phyloP scores from a whole-genome alignment of 2,329 filamentous ascomycete species.

The Cladophialophora chaetospira region DNA sequence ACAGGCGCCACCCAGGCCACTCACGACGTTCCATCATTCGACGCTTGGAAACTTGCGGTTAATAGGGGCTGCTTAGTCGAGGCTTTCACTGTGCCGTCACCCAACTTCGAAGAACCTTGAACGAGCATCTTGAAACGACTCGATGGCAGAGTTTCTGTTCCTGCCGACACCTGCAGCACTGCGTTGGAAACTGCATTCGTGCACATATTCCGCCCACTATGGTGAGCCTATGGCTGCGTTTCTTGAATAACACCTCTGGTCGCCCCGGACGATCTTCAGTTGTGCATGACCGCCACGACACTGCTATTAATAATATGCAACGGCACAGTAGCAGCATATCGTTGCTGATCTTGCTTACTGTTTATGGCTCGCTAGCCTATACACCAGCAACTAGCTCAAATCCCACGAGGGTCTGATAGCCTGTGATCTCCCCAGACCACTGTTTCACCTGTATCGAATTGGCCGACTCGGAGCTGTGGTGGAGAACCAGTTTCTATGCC shows the following conservation, averaged over 20 bases:
- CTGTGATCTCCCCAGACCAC: constrained; percentile 10
- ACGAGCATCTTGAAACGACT: neutral
- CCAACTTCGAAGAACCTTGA: neutral
- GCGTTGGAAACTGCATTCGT: neutral
- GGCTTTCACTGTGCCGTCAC: constrained; percentile 5
- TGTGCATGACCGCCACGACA: neutral
- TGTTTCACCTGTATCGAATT: constrained; percentile 18
- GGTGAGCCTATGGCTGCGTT: neutral
- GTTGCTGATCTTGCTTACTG: constrained; percentile 8
- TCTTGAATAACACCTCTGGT: neutral
- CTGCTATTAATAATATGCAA: neutral
- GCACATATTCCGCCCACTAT: neutral
- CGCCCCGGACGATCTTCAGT: too few relatives aligned
- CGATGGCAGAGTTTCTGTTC: neutral
- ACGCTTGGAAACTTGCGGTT: constrained; percentile 11
- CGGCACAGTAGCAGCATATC: neutral
- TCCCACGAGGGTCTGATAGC: constrained; percentile 16
- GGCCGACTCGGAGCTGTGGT: constrained; percentile 4
- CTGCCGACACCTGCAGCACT: neutral
- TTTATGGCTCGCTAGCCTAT: neutral
- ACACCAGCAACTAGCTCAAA: constrained; percentile 2
- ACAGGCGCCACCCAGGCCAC: constrained; percentile 15
- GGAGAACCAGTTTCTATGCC: neutral
- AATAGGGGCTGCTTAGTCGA: constrained; percentile 10
- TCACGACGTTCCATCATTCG: neutral